Base-by-base conservation (phyloP, 1,284 basidiomycete genomes). In the Ceratobasidium sp. region DNA sequence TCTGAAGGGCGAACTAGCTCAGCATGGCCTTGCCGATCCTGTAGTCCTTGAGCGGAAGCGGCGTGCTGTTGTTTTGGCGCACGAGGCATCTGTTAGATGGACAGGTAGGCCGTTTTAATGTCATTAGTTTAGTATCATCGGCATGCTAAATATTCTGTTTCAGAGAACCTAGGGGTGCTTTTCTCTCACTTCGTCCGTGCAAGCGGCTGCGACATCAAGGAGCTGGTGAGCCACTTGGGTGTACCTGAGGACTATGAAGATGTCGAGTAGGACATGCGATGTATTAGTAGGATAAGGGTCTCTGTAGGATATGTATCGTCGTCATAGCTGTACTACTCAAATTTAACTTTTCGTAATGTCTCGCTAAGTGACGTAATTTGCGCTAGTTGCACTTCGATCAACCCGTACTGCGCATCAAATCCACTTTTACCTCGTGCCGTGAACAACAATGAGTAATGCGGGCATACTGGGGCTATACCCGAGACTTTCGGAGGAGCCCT, bases 21-120 rank as follows among this genome's bases (percentile, higher is more conserved):
- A 88, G 50, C 94, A 93, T 77, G 92, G 92, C 54, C 90, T 91
- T 8, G 94, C 92, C 75, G 93, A 96, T 80, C 94, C 94, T 0
- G 85, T 84, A 61, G 91, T 89, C 78, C 85, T 95, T 44, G 91
- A 93, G 79, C 88, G 91, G 78, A 91, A 89, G 80, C 88, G 85
- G 72, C 82, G 89, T 50, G 92, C 89, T 0, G 84, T 89, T 8
- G 84, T 86, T 46, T 84, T 95, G 3, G 92, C 91, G 6, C 91
- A 90, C 74, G 92, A 94, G 78, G 93, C 93, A 2, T 87, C 91
- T 7, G 79, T 90, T 43, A 87, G 93, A 11, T 95, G 94, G 93
- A 96, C 94, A 54, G 94, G 94, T 95, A 77, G 74, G 87, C 74
- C 44, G 8, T 30, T 18, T 41, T 26, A 3, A 77, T 32, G 26